phyloP scores from a whole-genome alignment of 768 basidiomycete genomes.

The Macrolepiota fuliginosa region DNA sequence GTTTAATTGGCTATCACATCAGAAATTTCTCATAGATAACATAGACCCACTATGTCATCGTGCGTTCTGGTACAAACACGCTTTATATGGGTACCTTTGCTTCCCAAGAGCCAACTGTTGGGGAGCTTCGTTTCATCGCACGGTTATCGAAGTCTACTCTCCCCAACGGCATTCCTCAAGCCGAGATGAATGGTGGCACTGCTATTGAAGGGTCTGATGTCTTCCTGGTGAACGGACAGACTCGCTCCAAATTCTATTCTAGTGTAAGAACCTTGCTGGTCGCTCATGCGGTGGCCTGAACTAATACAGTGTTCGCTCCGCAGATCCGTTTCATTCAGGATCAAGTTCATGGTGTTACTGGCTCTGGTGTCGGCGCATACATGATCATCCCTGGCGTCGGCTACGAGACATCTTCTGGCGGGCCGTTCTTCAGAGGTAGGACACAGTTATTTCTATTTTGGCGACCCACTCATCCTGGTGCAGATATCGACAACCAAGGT shows the following conservation, averaged over 20 bases:
- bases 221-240: slow-evolving; percentile 41
- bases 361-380: slow-evolving; percentile 41
- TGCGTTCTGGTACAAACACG: slow-evolving; percentile 40
- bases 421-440: slow-evolving; percentile 47
- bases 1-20: not conserved
- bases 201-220: slow-evolving; percentile 49
- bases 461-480: not conserved
- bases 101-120: slow-evolving; percentile 44
- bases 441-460: not conserved
- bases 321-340: slow-evolving; percentile 49
- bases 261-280: slow-evolving; percentile 27
- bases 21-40: not conserved
- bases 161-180: slow-evolving; percentile 34
- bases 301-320: not conserved
- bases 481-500: slow-evolving; percentile 49
- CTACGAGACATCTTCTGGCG: slow-evolving; percentile 47
- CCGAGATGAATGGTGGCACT: slow-evolving; percentile 40
- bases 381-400: slow-evolving; percentile 43
- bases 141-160: slow-evolving; percentile 39
- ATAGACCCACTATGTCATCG: slow-evolving; percentile 47
- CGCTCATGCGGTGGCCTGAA: not conserved
- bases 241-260: slow-evolving; percentile 48
- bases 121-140: slow-evolving; percentile 47
- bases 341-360: slow-evolving; percentile 48
- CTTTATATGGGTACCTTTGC: slow-evolving; percentile 45